A percentile compares a stretch with the other conserved stretches of the same genome.
Conservation (phyloP, 1,284 basidiomycete genomes). For the Rhodofomes roseus region DNA sequence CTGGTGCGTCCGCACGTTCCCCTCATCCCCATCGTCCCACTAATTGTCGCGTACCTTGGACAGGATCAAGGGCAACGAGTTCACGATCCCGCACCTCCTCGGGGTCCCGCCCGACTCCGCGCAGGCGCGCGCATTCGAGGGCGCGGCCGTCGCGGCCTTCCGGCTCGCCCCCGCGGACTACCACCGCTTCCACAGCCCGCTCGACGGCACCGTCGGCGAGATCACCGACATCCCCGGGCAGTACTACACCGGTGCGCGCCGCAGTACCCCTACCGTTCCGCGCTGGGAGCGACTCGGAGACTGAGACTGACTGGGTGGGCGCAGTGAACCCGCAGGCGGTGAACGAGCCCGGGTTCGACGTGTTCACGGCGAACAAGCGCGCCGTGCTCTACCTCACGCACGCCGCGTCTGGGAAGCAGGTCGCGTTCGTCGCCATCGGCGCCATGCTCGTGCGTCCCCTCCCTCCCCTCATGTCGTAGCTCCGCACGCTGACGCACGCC, state of each 20-base stretch:
- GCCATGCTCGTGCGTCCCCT: conserved; percentile 45
- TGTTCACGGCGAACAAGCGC: conserved; percentile 71
- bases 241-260: conserved; percentile 50
- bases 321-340: conserved; percentile 80
- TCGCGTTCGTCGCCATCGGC: conserved; percentile 62
- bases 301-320: not conserved
- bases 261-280: not conserved
- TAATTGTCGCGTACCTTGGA: not conserved
- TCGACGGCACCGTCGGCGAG: conserved; percentile 55
- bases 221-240: conserved; percentile 50
- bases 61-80: conserved; percentile 76
- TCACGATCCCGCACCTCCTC: conserved; percentile 63
- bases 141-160: conserved; percentile 62
- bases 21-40: not conserved
- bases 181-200: conserved; percentile 81
- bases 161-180: conserved; percentile 78
- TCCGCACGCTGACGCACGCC: too few species aligned
- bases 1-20: conserved; percentile 41
- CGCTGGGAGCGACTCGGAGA: not conserved
- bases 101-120: conserved; percentile 36
- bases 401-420: conserved; percentile 35
- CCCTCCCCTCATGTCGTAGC: too few species aligned
- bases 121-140: conserved; percentile 38
- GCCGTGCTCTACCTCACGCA: conserved; percentile 54
- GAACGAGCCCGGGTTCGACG: conserved; percentile 66